Percentiles rank a stretch among this genome's conserved stretches.
Conservation (phyloP, 192 early-diverging fungal genomes). For the Oehlia diaphana region DNA sequence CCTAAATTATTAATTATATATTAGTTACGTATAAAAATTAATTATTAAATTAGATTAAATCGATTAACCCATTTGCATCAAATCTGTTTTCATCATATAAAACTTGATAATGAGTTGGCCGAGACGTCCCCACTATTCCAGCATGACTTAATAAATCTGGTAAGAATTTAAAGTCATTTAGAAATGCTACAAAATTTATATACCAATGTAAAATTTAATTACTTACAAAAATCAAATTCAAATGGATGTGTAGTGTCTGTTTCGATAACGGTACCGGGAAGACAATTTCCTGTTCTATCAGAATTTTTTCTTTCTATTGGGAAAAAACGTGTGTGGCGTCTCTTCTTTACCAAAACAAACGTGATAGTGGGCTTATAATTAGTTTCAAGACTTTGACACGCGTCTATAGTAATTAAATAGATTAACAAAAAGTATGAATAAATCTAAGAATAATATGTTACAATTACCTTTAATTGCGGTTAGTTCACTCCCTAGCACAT, state of each 20-base stretch:
- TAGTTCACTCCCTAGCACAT: slow-evolving; percentile 74
- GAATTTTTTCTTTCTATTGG: slow-evolving; percentile 52
- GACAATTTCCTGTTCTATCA: slow-evolving; percentile 79
- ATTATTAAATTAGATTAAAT: too few species aligned
- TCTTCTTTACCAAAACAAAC: slow-evolving; percentile 80
- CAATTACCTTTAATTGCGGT: slow-evolving; percentile 50
- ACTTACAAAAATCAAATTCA: slow-evolving; percentile 81
- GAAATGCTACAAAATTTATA: not conserved
- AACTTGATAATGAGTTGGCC: slow-evolving; percentile 91
- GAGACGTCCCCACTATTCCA: slow-evolving; percentile 89
- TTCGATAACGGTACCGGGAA: slow-evolving; percentile 82
- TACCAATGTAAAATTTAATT: not conserved
- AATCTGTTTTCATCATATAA: slow-evolving; percentile 86
- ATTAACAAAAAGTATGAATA: not conserved
- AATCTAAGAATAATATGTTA: not conserved
- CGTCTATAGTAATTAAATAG: slow-evolving; percentile 40
- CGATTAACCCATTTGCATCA: slow-evolving; percentile 50
- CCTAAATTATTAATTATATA: not conserved
- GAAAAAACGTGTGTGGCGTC: slow-evolving; percentile 56
- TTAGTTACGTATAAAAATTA: too few species aligned
- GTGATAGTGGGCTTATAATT: slow-evolving; percentile 80
- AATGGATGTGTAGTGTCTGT: slow-evolving; percentile 70
- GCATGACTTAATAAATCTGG: slow-evolving; percentile 79
- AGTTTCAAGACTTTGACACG: slow-evolving; percentile 60
- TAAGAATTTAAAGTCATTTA: not conserved